Percentiles rank a stretch among this genome's conserved stretches.
phyloP scores from a whole-genome alignment of 305 asterid species.

The Solanum aculeatissimum region DNA sequence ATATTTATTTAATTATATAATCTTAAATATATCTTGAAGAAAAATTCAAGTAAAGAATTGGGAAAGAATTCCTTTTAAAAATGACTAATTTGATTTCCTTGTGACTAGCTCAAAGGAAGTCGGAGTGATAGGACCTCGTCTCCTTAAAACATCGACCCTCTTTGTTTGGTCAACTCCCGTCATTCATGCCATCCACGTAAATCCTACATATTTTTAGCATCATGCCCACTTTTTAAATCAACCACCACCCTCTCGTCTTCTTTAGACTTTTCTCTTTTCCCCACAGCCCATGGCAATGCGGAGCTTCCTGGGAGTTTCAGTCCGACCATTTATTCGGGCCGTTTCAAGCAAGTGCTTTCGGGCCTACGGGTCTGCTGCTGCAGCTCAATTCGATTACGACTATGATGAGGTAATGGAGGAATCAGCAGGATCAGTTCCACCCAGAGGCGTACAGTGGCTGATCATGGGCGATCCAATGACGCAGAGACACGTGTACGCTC shows the following conservation, averaged over 20 bases:
- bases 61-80: no score
- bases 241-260: not conserved
- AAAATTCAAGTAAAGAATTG: no score
- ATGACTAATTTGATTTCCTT: not conserved
- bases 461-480: conserved; percentile 77
- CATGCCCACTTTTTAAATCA: not conserved
- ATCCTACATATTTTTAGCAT: not conserved
- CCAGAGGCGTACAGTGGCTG: conserved; percentile 84
- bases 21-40: no score
- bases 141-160: not conserved
- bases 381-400: conserved; percentile 42
- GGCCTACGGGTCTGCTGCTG: conserved; percentile 63
- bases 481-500: conserved; percentile 65
- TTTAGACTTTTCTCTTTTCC: not conserved
- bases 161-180: not conserved
- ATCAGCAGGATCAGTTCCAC: conserved; percentile 41
- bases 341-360: conserved; percentile 12
- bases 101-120: not conserved
- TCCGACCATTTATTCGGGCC: conserved; percentile 13
- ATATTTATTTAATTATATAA: no score
- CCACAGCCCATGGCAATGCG: conserved; percentile 38
- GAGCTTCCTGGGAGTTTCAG: conserved; percentile 41
- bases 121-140: not conserved
- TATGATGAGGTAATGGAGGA: conserved; percentile 31
- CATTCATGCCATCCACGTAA: not conserved